Percentiles rank a stretch among this genome's conserved stretches.
Evolutionary conservation across 495 filamentous ascomycete species (phyloP).

Genomic region (Parathielavia appendiculata): DNA sequence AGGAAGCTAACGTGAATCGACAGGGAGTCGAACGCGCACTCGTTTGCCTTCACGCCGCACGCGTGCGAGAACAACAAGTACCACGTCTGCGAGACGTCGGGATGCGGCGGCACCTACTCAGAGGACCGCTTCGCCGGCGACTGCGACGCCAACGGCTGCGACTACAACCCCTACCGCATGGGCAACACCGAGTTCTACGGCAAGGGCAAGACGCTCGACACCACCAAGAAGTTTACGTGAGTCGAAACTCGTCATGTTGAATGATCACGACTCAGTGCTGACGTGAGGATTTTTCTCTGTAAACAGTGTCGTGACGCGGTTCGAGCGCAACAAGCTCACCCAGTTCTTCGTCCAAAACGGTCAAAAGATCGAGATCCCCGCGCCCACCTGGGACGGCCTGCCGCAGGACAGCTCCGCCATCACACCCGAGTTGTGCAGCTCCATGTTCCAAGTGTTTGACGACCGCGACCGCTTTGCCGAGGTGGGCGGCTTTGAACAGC

Average conservation of each 20-base stretch:
- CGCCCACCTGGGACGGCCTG: constrained; percentile 38
- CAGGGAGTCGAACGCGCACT: constrained; percentile 59
- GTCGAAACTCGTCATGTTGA: neutral
- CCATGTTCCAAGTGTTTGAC: constrained; percentile 26
- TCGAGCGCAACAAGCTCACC: constrained; percentile 53
- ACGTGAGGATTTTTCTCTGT: neutral
- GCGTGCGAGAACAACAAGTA: constrained; percentile 57
- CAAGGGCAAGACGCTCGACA: constrained; percentile 57
- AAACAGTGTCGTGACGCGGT: constrained; percentile 60
- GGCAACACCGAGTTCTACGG: constrained; percentile 62
- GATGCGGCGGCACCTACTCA: constrained; percentile 51
- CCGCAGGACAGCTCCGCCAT: constrained; percentile 36
- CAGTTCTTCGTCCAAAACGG: constrained; percentile 70
- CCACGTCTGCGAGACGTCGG: constrained; percentile 49
- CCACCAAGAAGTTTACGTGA: constrained; percentile 57
- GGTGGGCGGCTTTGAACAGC: constrained; percentile 55
- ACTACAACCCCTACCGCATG: constrained; percentile 72
- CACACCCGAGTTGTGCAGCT: constrained; percentile 31
- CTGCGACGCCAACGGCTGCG: constrained; percentile 70
- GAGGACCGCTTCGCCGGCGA: constrained; percentile 50
- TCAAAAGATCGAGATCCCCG: constrained; percentile 51
- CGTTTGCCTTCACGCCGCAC: constrained; percentile 63
- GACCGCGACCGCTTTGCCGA: constrained; percentile 57
- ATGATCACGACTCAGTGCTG: neutral
- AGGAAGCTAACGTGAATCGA: neutral